Conservation (phyloP, 2,329 filamentous ascomycete species). For the Kalaharituber pfeilii region DNA sequence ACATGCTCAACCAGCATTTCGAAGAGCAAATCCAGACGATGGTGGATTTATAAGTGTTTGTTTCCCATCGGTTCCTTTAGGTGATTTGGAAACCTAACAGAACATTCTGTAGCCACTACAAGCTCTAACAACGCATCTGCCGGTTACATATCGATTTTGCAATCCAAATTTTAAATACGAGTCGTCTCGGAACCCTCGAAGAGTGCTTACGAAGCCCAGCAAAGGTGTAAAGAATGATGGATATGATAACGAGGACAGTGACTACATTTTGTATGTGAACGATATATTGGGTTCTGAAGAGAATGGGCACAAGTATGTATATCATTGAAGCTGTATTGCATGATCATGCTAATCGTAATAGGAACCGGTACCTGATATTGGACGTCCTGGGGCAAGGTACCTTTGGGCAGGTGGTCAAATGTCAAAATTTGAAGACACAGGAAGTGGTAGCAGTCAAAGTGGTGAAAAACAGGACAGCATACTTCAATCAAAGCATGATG, state of each 20-base stretch:
- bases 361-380: conserved; percentile 88
- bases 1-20: conserved; percentile 74
- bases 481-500: conserved; percentile 99
- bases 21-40: conserved; percentile 73
- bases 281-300: conserved; percentile 96
- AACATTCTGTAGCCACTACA: conserved; percentile 61
- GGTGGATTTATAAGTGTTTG: conserved; percentile 94
- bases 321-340: background rate
- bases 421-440: conserved; percentile 93
- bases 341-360: conserved; percentile 25
- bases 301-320: conserved; percentile 76
- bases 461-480: conserved; percentile 96
- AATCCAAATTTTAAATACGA: conserved; percentile 98
- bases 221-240: conserved; percentile 98
- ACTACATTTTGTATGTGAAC: conserved; percentile 98
- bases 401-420: conserved; percentile 97
- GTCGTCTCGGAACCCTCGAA: conserved; percentile 83
- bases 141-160: conserved; percentile 93
- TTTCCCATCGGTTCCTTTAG: conserved; percentile 15
- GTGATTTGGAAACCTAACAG: background rate
- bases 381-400: conserved; percentile 95
- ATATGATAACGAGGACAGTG: conserved; percentile 96
- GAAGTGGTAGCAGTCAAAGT: conserved; percentile 98
- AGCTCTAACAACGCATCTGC: conserved; percentile 82
- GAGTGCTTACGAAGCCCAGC: conserved; percentile 93